Base-by-base conservation (phyloP, 495 filamentous ascomycete species). In the Pyronema omphalodes region DNA sequence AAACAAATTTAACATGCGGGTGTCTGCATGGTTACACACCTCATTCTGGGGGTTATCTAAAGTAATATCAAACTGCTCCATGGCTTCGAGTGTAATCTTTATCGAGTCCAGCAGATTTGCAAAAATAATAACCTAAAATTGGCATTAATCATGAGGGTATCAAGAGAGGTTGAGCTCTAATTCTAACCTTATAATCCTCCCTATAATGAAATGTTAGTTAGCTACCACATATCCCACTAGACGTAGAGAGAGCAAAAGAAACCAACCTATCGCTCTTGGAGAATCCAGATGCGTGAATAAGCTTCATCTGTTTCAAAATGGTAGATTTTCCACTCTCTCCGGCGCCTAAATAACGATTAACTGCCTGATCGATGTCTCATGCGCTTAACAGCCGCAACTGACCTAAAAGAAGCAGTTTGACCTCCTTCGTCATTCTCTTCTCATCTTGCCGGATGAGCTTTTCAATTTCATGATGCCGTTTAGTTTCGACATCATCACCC, bases 291-390 rank as follows among this genome's bases (percentile, higher is more conserved):
- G 86, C 82, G 65, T 98, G 88, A 60, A 98, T 96, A 68, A 98
- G 81, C 64, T 89, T 88, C 91, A 98, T 98, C 74, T 98, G 91
- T 72, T 98, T 98, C 51, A 98, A 76, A 55, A 98, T 88, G 6
- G 91, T 98, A 7, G 91, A 98, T 67, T 98, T 98, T 43, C 91
- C 91, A 33, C 87, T 94, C 71, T 98, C 91, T 62, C 91, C 91
- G 62, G 91, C 91, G 66, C 91, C 91, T 96, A 67, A 17, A 47
- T 47, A 14, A 14, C 14, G 12, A 47, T 9, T n/a, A 47, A 4
- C n/a, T 9, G 44, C 4, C 44, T 47, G 39, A 9, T 19, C n/a
- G 2, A 19, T 9, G 12, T 9, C 11, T 51, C 3, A 33, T 8
- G 23, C 23, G 23, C 23, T 29, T 17, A 51, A 18, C 12, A 17